A percentile compares a stretch with the other conserved stretches of the same genome.
These are phyloP conservation scores for Jasminum sambac DNA, from an alignment of 257 asterid species.

Conservation along the genomic window DNA sequence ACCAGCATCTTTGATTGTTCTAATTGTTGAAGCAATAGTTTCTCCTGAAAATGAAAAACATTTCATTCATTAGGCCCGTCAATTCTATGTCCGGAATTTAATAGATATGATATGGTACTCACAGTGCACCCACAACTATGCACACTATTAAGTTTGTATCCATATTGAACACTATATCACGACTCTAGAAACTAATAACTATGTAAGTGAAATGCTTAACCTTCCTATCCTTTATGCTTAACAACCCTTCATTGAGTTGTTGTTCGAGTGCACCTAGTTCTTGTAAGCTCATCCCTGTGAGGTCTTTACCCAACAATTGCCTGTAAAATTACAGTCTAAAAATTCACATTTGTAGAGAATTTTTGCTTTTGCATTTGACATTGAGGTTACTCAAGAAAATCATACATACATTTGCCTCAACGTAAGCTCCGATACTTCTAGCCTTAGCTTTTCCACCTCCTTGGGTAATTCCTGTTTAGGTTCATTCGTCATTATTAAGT, in stretches of 20 bases:
- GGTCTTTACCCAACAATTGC: constrained; percentile 67
- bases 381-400: constrained; percentile 20
- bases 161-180: not conserved
- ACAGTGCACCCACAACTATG: not conserved
- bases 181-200: not conserved
- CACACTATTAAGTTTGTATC: not conserved
- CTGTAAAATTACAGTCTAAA: constrained; percentile 33
- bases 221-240: constrained; percentile 65
- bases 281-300: constrained; percentile 47
- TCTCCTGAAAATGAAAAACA: constrained; percentile 8
- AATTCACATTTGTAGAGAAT: not conserved
- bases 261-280: constrained; percentile 57
- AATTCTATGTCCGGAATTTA: too few relatives aligned
- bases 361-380: not conserved
- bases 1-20: constrained; percentile 1
- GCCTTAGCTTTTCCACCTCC: constrained; percentile 55
- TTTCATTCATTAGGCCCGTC: not conserved
- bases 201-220: constrained; percentile 28
- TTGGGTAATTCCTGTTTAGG: constrained; percentile 42
- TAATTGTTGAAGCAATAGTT: not conserved
- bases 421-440: constrained; percentile 57
- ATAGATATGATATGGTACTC: too few relatives aligned
- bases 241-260: constrained; percentile 59
- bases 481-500: too few relatives aligned
- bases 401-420: constrained; percentile 46